Evolutionary conservation across 2,329 filamentous ascomycete species (phyloP).

Genomic region (Chaetomiaceae sp.): DNA sequence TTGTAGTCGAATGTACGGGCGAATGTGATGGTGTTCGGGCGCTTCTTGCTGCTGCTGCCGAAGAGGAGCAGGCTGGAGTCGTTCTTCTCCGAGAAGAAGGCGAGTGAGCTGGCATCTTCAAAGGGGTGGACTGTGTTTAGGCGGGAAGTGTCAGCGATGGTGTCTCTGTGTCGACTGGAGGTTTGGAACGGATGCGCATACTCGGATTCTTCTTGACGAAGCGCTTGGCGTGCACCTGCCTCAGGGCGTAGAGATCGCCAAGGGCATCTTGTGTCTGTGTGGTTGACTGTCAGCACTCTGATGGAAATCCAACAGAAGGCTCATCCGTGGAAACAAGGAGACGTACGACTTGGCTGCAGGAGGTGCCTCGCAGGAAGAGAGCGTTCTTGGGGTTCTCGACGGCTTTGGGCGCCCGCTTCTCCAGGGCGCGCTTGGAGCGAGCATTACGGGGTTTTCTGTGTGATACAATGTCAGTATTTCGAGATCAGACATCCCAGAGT

Average conservation of each 20-base stretch:
- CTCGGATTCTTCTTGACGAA: conserved; percentile 91
- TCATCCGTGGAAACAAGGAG: no score
- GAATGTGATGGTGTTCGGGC: conserved; percentile 84
- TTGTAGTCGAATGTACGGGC: conserved; percentile 79
- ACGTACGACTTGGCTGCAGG: conserved; percentile 71
- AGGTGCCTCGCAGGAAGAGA: conserved; percentile 83
- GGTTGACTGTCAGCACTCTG: conserved; percentile 3
- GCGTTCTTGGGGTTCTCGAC: conserved; percentile 87
- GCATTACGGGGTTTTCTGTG: conserved; percentile 61
- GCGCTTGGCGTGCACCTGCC: conserved; percentile 77
- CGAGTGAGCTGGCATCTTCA: conserved; percentile 78
- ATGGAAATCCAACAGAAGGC: not conserved
- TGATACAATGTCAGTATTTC: not conserved
- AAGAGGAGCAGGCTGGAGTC: conserved; percentile 83
- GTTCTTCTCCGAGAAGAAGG: conserved; percentile 97
- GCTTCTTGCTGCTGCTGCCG: conserved; percentile 84
- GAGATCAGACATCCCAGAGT: not conserved
- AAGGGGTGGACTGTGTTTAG: conserved; percentile 65
- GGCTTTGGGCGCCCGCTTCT: conserved; percentile 84
- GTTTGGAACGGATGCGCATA: conserved; percentile 38
- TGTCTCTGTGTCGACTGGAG: not conserved
- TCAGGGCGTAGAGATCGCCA: conserved; percentile 78
- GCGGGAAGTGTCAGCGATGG: not conserved
- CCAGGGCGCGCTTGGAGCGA: conserved; percentile 90
- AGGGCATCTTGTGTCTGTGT: conserved; percentile 60